A percentile compares a stretch with the other conserved stretches of the same genome.
phyloP scores from a whole-genome alignment of 306 rosid species.

The Herpetospermum pedunculosum region DNA sequence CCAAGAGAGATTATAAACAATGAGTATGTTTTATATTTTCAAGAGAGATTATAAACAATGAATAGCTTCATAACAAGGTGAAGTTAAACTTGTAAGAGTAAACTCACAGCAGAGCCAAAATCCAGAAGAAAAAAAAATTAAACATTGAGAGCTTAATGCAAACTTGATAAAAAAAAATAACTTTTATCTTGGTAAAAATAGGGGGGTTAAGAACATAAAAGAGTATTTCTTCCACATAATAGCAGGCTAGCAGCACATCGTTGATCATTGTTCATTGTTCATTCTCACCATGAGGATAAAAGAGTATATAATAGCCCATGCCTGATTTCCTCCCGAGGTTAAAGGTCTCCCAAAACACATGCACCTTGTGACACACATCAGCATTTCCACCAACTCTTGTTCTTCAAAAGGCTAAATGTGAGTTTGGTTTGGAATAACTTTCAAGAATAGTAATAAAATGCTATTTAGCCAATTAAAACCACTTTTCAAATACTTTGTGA shows the following conservation, averaged over 20 bases:
- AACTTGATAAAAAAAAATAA: neutral
- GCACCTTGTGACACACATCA: constrained; percentile 81
- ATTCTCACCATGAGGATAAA: constrained; percentile 59
- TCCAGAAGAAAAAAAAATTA: neutral
- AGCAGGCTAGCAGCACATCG: neutral
- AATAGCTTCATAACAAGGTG: neutral
- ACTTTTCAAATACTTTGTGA: no score
- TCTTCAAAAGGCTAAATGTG: neutral
- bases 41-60: neutral
- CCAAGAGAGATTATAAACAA: no score
- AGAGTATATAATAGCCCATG: constrained; percentile 88
- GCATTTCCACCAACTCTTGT: neutral
- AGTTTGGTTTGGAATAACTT: neutral
- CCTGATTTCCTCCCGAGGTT: constrained; percentile 65
- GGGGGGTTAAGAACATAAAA: neutral
- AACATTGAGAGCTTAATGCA: neutral
- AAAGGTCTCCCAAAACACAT: no score
- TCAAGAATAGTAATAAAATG: neutral
- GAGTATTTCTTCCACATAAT: no score
- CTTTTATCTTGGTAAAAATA: neutral
- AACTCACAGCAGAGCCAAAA: no score
- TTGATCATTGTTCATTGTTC: neutral
- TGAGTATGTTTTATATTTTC: no score
- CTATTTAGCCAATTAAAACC: neutral
- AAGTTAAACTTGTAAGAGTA: no score